These are phyloP conservation scores for Talaromyces sp. DNA, from an alignment of 2,329 filamentous ascomycete genomes.

Conservation along the genomic window DNA sequence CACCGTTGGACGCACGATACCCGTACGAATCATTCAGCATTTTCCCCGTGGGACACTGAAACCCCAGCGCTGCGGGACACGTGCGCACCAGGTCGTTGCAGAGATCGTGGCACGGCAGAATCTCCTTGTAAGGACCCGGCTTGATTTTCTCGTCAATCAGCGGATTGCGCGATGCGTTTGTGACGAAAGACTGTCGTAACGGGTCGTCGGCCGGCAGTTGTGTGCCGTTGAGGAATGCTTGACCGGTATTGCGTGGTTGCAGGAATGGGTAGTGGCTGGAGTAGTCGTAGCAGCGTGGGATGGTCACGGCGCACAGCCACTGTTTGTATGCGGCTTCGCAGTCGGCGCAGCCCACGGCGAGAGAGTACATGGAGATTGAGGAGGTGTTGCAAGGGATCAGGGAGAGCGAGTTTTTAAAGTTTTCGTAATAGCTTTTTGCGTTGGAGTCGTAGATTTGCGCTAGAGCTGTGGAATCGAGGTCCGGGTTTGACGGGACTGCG, in stretches of 20 bases:
- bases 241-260: slow-evolving; percentile 65
- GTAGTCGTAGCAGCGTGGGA: slow-evolving; percentile 89
- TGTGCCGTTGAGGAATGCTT: slow-evolving; percentile 66
- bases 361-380: slow-evolving; percentile 70
- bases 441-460: slow-evolving; percentile 72
- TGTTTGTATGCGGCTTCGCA: slow-evolving; percentile 79
- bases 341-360: slow-evolving; percentile 69
- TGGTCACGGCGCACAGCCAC: slow-evolving; percentile 91
- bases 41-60: slow-evolving; percentile 62
- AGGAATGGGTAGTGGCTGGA: slow-evolving; percentile 53
- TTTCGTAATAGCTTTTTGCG: slow-evolving; percentile 63
- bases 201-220: slow-evolving; percentile 38
- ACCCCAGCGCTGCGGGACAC: slow-evolving; percentile 72
- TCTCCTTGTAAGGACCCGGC: slow-evolving; percentile 90
- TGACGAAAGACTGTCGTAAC: slow-evolving; percentile 33
- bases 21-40: slow-evolving; percentile 51
- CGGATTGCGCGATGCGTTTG: slow-evolving; percentile 61
- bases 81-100: slow-evolving; percentile 82
- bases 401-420: slow-evolving; percentile 75
- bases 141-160: slow-evolving; percentile 66
- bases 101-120: slow-evolving; percentile 80
- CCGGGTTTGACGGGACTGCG: slow-evolving; percentile 78
- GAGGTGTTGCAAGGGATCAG: slow-evolving; percentile 81
- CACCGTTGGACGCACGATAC: slow-evolving; percentile 27
- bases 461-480: slow-evolving; percentile 57